Evolutionary conservation across 164 flowering plant species (phyloP), one percentile per base, ranked within the genome.

Genomic region (Taxillus chinensis): DNA sequence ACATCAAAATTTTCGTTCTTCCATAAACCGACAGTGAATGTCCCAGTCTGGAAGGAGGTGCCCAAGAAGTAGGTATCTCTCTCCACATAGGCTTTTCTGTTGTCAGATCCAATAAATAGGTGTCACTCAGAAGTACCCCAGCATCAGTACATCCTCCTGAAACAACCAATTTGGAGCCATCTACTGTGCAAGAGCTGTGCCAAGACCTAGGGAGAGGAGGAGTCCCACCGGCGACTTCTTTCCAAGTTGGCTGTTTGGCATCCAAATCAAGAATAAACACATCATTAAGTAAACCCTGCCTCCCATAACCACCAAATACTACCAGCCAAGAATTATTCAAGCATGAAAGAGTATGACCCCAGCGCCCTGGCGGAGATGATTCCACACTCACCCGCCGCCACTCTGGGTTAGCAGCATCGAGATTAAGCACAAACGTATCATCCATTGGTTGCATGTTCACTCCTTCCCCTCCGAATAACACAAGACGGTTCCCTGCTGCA

Each of bases 71-170:
- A 3, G 85, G 84, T 45, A 87, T 77, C 71, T 90, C 95, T 67
- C 71, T 86, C 97, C 97, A 90, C 57, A 59, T 74, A 39, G 97
- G 92, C 62, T 83, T 80, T 50, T 84, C 84, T 57, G 60, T 80
- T 1, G 78, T 75, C n/a, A 90, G 87, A 75, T 90, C 97, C 66
- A 90, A 65, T 41, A 84, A 58, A 65, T 70, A 83, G 3, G 85
- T 84, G 75, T 90, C 97, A 45, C 80, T 84, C 3, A 90, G 83
- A 57, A 90, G 95, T 15, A 80, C 83, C 43, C 96, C 97, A 5
- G 89, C 84, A 66, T 90, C 92, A 0, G 95, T 83, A 72, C 95
- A 90, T 56, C 97, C 97, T 63, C 97, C 97, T 9, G 95, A 83
- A 41, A 90, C 83, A 4, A 87, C 89, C 76, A 90, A 61, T 66